Base-by-base conservation (phyloP, 805 yeast genomes). In the Zygoascus tannicola region DNA sequence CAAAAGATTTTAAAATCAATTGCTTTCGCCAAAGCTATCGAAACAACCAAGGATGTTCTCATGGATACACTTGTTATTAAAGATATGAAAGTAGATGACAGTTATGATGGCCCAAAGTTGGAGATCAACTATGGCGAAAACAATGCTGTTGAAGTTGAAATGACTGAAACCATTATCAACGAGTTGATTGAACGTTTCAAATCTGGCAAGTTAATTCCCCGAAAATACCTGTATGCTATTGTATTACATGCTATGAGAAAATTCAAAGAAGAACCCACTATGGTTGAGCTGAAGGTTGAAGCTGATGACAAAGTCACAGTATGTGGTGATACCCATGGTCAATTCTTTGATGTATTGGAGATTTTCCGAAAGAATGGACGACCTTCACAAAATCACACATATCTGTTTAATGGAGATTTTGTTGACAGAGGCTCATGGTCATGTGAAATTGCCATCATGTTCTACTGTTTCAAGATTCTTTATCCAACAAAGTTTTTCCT, bases 401-500 rank as follows among this genome's bases (percentile, higher is more conserved):
- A 85, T 59, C 64, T 92, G 39, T 90, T 92, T 69, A 92, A 92
- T 57, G 98, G 98, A 36, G 98, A 92, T 65, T 90, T 92, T 65
- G 98, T 92, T 3, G 98, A 92, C 62, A 74, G 98, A 57, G 98
- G 98, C 4, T 84, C 95, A 15, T 90, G 98, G 97, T 86, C 97
- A 3, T 85, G 95, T 58, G 98, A 92, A 60, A 95, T 92, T 38
- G 96, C 96, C 1, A 66, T 92, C 38, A 68, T 82, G 23, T 71
- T 85, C 35, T 87, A 84, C 60, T 71, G 80, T 10, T 73, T 85
- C 62, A 92, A 92, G 65, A 68, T 87, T 30, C 63, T 81, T 28
- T 81, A 73, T 56, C 98, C 98, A 14, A 56, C 66, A 2, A 70
- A 73, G 37, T 62, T 90, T 37, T 87, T 66, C 64, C 62, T 92